Conservation (phyloP, 495 filamentous ascomycete species). For the Emericellopsis terricola region DNA sequence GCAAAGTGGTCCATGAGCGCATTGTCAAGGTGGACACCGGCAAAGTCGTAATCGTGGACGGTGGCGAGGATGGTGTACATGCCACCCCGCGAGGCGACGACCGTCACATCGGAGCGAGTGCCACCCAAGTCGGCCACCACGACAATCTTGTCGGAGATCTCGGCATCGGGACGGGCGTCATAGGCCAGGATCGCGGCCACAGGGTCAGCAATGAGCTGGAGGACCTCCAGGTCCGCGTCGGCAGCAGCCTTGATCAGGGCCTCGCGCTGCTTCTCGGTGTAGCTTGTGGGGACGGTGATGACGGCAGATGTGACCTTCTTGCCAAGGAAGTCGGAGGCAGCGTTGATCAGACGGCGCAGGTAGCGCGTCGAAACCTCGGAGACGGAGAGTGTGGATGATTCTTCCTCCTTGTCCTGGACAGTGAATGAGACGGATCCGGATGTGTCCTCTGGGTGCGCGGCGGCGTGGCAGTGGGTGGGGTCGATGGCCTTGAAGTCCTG, state of each 20-base stretch:
- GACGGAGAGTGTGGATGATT: constrained; percentile 52
- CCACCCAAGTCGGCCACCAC: constrained; percentile 90
- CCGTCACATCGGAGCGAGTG: constrained; percentile 78
- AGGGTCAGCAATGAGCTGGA: constrained; percentile 90
- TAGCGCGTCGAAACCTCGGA: constrained; percentile 80
- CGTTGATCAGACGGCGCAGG: constrained; percentile 59
- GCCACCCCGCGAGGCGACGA: constrained; percentile 77
- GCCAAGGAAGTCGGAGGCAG: constrained; percentile 80
- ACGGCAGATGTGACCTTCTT: constrained; percentile 85
- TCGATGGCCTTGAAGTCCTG: constrained; percentile 94
- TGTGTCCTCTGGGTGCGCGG: constrained; percentile 69
- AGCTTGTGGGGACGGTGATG: constrained; percentile 86
- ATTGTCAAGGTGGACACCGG: constrained; percentile 66
- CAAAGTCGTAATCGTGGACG: constrained; percentile 83
- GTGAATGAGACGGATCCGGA: constrained; percentile 64
- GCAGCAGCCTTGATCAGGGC: constrained; percentile 62
- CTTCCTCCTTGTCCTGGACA: constrained; percentile 54
- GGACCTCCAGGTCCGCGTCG: constrained; percentile 67
- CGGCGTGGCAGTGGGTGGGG: constrained; percentile 83
- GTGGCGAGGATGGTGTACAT: constrained; percentile 95
- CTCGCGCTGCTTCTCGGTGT: constrained; percentile 65
- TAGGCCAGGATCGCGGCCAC: constrained; percentile 81
- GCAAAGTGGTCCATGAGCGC: constrained; percentile 89
- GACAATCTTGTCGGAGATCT: constrained; percentile 65
- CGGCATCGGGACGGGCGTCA: constrained; percentile 65